Evolutionary conservation across 192 early-diverging fungal species (phyloP), one percentile per base, ranked within the genome.

Genomic region (Mortierella hygrophila): DNA sequence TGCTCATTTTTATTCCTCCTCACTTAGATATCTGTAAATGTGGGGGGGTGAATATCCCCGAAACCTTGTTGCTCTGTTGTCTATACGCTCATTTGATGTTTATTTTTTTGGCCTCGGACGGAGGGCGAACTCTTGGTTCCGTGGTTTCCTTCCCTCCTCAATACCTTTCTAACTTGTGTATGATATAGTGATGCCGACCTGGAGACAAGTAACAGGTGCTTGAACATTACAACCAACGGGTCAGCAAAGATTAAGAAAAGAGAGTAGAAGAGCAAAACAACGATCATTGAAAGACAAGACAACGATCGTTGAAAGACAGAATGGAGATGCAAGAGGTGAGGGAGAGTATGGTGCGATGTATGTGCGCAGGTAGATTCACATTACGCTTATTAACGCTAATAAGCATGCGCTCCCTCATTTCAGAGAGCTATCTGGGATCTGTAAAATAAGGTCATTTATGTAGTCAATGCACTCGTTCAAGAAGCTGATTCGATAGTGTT

Each of bases 321-420:
- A 10, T 4, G 23, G 7, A 60, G 52, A 23, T 5, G 1, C 16
- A 18, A 55, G 7, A 23, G n/a, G 7, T 0, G n/a, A 60, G 8
- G 1, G n/a, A 60, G 8, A 15, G 44, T 46, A 29, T 29, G 7
- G 57, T 8, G 0, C 57, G 57, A n/a, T 29, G 44, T 46, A 13
- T 46, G 44, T 13, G 44, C 13, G 8, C 23, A 26, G n/a, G 9
- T 60, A 21, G 5, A 20, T 54, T 21, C n/a, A 60, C 23, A 60
- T 60, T 60, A 9, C n/a, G 57, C 57, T 60, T 60, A 60, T 10
- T 60, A 60, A 60, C 57, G 23, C 57, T 60, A 60, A 26, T 60
- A 60, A 60, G 57, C 57, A 60, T 60, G 57, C 57, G 57, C 57
- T 29, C 29, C n/a, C 57, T 60, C 57, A 60, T 60, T 60, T 60